Conservation (phyloP, 306 rosid species). For the Lathyrus sativus region DNA sequence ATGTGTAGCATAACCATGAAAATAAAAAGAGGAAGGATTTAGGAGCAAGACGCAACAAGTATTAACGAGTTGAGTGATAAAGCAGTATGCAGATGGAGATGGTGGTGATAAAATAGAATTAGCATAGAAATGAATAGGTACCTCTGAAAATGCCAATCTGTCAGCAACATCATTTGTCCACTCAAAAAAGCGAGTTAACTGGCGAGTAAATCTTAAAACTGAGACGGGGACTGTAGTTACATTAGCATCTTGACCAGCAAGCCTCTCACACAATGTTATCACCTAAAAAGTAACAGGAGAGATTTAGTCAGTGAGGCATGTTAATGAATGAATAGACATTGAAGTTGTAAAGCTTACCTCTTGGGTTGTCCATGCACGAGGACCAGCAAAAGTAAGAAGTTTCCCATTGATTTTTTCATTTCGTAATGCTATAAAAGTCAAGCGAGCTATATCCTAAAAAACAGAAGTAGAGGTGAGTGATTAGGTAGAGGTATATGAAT, state of each 20-base stretch:
- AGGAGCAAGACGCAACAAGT: not conserved
- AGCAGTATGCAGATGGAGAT: not conserved
- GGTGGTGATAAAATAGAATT: not conserved
- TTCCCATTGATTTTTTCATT: slow-evolving; percentile 77
- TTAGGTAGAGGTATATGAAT: not conserved
- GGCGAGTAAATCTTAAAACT: slow-evolving; percentile 85
- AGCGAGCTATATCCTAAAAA: slow-evolving; percentile 84
- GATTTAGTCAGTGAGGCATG: not conserved
- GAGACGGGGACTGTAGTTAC: slow-evolving; percentile 93
- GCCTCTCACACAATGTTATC: slow-evolving; percentile 92
- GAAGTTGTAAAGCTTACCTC: slow-evolving; percentile 40
- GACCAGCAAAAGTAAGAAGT: slow-evolving; percentile 93
- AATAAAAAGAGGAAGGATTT: not conserved
- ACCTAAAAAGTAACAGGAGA: slow-evolving; percentile 36
- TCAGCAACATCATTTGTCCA: slow-evolving; percentile 99
- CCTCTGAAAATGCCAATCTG: slow-evolving; percentile 95
- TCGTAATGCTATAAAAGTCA: slow-evolving; percentile 76
- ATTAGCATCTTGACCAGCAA: slow-evolving; percentile 97
- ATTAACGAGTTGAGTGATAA: not conserved
- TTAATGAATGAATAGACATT: not conserved
- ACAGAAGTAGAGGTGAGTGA: not conserved
- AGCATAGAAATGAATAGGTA: slow-evolving; percentile 19
- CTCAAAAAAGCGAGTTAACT: slow-evolving; percentile 80
- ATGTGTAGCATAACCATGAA: not conserved
- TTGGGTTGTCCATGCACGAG: slow-evolving; percentile 98